Evolutionary conservation across 2,329 filamentous ascomycete genomes (phyloP).

Genomic region (Huntiella savannae): DNA sequence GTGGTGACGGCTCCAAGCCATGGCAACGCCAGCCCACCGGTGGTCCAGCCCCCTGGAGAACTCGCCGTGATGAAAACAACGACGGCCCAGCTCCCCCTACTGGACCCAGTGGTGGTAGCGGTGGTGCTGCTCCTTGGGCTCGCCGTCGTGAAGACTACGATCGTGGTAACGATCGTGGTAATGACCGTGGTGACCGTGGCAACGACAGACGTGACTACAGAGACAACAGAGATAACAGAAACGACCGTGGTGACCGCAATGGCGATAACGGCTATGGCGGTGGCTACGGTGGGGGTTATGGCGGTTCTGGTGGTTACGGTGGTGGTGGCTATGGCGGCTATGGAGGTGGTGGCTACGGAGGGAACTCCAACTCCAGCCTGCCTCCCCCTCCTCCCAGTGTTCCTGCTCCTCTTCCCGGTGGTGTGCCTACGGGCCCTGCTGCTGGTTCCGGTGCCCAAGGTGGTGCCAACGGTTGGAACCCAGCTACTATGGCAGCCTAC

Average conservation of each 20-base stretch:
- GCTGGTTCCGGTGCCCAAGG: conserved; percentile 29
- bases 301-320: conserved; percentile 13
- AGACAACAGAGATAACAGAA: conserved; percentile 2
- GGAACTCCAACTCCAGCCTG: conserved; percentile 12
- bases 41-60: conserved; percentile 64
- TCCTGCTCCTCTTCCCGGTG: conserved; percentile 15
- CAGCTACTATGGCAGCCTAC: not conserved
- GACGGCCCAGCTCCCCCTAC: conserved; percentile 24
- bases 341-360: conserved; percentile 11
- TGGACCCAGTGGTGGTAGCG: conserved; percentile 23
- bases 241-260: conserved; percentile 6
- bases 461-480: conserved; percentile 29
- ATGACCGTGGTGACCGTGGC: conserved; percentile 12
- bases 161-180: conserved; percentile 15
- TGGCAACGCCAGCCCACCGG: conserved; percentile 79
- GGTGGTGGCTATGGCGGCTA: conserved; percentile 14
- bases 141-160: conserved; percentile 34
- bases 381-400: conserved; percentile 17
- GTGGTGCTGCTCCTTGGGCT: conserved; percentile 41
- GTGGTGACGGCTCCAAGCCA: conserved; percentile 43
- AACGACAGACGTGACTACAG: conserved; percentile 25
- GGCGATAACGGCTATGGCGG: not conserved
- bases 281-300: not conserved
- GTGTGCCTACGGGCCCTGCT: conserved; percentile 10
- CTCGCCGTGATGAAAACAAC: conserved; percentile 31